phyloP scores from a whole-genome alignment of 2,329 filamentous ascomycete genomes.

The Xylariaceae sp. region DNA sequence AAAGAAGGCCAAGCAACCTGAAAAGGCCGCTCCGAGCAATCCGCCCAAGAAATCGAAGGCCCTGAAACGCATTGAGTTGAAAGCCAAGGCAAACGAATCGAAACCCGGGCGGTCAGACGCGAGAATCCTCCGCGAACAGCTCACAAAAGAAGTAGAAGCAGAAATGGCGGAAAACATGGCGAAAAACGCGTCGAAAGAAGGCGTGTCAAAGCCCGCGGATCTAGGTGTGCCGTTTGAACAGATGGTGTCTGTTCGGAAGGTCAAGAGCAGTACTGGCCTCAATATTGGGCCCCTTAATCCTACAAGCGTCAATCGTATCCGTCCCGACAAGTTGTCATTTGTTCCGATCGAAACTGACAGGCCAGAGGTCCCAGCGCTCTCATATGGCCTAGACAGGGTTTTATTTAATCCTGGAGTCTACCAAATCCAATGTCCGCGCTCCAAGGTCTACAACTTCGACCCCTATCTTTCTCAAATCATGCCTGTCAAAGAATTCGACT shows the following conservation, averaged over 20 bases:
- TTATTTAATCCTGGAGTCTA: slow-evolving; percentile 94
- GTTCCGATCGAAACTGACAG: slow-evolving; percentile 32
- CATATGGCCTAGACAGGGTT: slow-evolving; percentile 78
- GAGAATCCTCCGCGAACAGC: too few relatives aligned
- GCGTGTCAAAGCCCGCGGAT: slow-evolving; percentile 1
- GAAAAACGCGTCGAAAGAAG: not conserved
- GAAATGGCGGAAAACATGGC: not conserved
- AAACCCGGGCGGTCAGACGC: not conserved
- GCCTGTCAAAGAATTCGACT: slow-evolving; percentile 90
- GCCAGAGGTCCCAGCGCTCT: slow-evolving; percentile 52
- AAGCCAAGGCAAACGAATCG: not conserved
- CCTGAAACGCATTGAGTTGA: not conserved
- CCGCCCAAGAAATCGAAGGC: not conserved
- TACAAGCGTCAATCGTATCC: slow-evolving; percentile 16
- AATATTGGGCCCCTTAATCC: too few relatives aligned
- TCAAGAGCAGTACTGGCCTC: too few relatives aligned
- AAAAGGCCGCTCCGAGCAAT: not conserved
- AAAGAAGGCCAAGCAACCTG: not conserved
- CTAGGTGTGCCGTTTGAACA: slow-evolving; percentile 2
- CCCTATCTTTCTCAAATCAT: slow-evolving; percentile 91
- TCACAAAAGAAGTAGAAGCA: not conserved
- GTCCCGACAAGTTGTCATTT: slow-evolving; percentile 27
- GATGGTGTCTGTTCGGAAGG: not conserved
- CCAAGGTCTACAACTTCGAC: slow-evolving; percentile 92
- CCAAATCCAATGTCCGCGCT: slow-evolving; percentile 80